Base-by-base conservation (phyloP, 805 yeast species). In the Pichia cabralensis region DNA sequence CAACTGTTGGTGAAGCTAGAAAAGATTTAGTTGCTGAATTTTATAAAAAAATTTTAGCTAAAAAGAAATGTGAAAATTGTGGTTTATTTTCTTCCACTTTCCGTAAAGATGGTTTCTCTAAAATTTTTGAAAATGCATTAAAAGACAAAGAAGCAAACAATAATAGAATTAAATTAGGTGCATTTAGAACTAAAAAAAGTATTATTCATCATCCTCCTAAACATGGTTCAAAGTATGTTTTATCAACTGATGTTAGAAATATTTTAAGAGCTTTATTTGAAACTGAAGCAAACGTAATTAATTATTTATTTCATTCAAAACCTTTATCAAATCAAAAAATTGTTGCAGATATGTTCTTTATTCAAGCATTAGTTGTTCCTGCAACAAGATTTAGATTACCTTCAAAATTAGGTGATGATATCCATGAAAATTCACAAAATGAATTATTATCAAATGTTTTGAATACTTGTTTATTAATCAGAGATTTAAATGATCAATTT, bases 351-450 rank as follows among this genome's bases (percentile, higher is more conserved):
- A 71, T 84, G 68, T 92, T 94, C 58, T 94, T 92, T 65, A 69
- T 85, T 48, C 88, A 84, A 46, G 77, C 85, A 5, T 64, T 92
- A 39, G 79, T 86, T 26, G 97, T 94, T 26, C 98, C 99, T 24
- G 88, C 98, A 33, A 94, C 97, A 2, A 71, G 97, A 58, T 92
- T 92, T 67, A 74, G 99, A 58, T 69, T 88, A 46, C 98, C 99
- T n/a, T 80, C 95, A 12, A 88, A 88, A 58, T 67, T 92, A 39
- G 98, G 98, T 37, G 99, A 92, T 37, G 96, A 85, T 56, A 73
- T 89, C 41, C 97, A 92, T 58, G 96, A 92, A 61, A 88, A 85
- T 57, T 64, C 92, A 31, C 95, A 86, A 62, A 94, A 92, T 58
- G 95, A 88, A 61, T 67, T 88, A 38, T 65, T 92, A 31, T 70